A percentile compares a stretch with the other conserved stretches of the same genome.
Evolutionary conservation across 768 basidiomycete genomes (phyloP).

Genomic region (Trametes cinnabarina): DNA sequence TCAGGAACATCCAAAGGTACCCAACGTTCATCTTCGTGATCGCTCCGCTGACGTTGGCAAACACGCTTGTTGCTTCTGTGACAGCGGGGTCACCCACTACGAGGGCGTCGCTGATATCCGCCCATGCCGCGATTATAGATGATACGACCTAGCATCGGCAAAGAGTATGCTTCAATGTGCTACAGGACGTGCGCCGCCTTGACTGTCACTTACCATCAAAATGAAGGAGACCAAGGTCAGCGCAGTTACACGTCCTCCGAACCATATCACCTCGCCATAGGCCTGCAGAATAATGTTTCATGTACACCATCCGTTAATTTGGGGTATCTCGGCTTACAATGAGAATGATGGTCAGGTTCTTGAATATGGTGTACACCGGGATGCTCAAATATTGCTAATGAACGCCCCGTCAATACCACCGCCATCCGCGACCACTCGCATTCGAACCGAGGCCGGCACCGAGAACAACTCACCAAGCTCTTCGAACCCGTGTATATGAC

Average conservation of each 20-base stretch:
- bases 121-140: constrained; percentile 95
- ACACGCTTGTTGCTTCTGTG: constrained; percentile 25
- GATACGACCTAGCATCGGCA: constrained; percentile 69
- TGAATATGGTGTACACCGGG: constrained; percentile 98
- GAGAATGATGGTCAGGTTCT: constrained; percentile 98
- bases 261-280: constrained; percentile 97
- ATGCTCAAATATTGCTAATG: constrained; percentile 94
- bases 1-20: constrained; percentile 95
- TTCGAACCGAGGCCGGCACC: not conserved
- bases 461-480: constrained; percentile 84
- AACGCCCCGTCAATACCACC: not conserved
- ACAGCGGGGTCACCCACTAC: constrained; percentile 30
- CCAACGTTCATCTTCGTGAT: constrained; percentile 68
- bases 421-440: not conserved
- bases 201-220: constrained; percentile 67
- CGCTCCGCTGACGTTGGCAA: constrained; percentile 41
- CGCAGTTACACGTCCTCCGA: constrained; percentile 83
- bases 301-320: not conserved
- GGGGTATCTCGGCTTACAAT: constrained; percentile 59
- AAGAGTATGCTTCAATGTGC: not conserved
- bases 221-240: constrained; percentile 87
- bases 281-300: constrained; percentile 49
- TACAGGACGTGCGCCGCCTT: not conserved
- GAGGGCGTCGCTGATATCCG: constrained; percentile 63
- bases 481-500: constrained; percentile 99